These are phyloP conservation scores for Phytophthora melonis DNA, from an alignment of 352 stramenopile genomes.

Conservation along the genomic window DNA sequence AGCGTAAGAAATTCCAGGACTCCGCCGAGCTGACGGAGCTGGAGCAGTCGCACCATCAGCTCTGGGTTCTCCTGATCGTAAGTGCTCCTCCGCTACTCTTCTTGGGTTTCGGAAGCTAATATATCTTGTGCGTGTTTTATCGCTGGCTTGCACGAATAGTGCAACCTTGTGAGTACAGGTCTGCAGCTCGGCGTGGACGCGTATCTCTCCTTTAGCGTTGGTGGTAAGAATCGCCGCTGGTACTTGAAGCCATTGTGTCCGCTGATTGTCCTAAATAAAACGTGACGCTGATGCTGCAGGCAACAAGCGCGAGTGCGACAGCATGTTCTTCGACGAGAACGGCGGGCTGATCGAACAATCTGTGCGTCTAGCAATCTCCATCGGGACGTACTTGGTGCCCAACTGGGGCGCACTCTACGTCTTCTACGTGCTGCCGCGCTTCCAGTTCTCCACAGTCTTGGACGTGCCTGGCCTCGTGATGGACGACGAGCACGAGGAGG, in stretches of 20 bases:
- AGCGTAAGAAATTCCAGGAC: constrained; percentile 53
- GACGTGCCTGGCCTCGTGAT: constrained; percentile 61
- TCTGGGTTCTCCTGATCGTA: constrained; percentile 76
- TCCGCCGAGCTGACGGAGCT: constrained; percentile 54
- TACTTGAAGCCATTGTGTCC: neutral
- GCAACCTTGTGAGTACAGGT: constrained; percentile 69
- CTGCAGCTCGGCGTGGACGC: constrained; percentile 68
- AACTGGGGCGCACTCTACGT: constrained; percentile 79
- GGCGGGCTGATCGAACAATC: constrained; percentile 64
- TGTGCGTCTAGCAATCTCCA: constrained; percentile 56
- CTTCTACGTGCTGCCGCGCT: constrained; percentile 73
- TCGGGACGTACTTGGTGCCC: constrained; percentile 63
- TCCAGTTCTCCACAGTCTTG: constrained; percentile 68
- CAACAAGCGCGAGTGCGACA: constrained; percentile 55
- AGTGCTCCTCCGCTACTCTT: constrained; percentile 9
- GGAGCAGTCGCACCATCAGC: constrained; percentile 73
- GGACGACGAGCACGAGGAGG: constrained; percentile 29
- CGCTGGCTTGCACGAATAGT: constrained; percentile 37
- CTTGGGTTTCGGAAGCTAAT: constrained; percentile 1
- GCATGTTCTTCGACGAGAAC: constrained; percentile 79
- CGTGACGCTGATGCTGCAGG: constrained; percentile 16
- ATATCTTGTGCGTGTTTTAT: neutral
- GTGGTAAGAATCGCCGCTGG: constrained; percentile 40
- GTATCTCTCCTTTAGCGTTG: constrained; percentile 66
- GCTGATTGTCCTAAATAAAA: neutral